phyloP scores from a whole-genome alignment of 768 basidiomycete species.

The Cytidiella melzeri region DNA sequence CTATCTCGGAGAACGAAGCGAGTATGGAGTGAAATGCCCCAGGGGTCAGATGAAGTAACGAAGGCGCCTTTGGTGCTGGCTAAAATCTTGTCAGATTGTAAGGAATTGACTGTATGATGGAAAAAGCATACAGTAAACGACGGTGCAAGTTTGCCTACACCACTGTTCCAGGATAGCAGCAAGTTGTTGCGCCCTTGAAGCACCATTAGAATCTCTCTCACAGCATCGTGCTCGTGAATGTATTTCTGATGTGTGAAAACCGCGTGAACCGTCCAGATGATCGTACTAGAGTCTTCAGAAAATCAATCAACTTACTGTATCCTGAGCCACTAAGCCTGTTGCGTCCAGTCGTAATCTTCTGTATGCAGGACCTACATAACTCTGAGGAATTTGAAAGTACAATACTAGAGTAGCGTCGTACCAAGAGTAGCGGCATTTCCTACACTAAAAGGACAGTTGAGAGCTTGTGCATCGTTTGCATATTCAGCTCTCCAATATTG shows the following conservation, averaged over 20 bases:
- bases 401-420: slow-evolving; percentile 19
- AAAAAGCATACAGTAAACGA: too few species aligned
- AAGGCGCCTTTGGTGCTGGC: slow-evolving; percentile 48
- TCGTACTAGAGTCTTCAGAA: too few species aligned
- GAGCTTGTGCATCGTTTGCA: slow-evolving; percentile 38
- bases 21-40: slow-evolving; percentile 63
- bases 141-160: slow-evolving; percentile 23
- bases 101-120: too few species aligned
- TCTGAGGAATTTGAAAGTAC: not conserved
- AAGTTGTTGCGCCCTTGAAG: slow-evolving; percentile 68
- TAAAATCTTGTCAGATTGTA: slow-evolving; percentile 20
- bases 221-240: slow-evolving; percentile 69
- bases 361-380: slow-evolving; percentile 36
- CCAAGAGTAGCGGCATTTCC: slow-evolving; percentile 73
- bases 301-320: too few species aligned
- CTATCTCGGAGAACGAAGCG: slow-evolving; percentile 46
- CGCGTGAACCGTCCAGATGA: too few species aligned
- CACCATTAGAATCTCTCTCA: slow-evolving; percentile 70
- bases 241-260: slow-evolving; percentile 47
- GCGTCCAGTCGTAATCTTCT: too few species aligned
- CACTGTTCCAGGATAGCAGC: slow-evolving; percentile 34
- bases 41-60: slow-evolving; percentile 62
- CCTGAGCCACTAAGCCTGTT: too few species aligned
- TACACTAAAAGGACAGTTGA: slow-evolving; percentile 46
- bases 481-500: slow-evolving; percentile 78